phyloP scores from a whole-genome alignment of 805 yeast genomes.

The Komagataella pseudopastoris region DNA sequence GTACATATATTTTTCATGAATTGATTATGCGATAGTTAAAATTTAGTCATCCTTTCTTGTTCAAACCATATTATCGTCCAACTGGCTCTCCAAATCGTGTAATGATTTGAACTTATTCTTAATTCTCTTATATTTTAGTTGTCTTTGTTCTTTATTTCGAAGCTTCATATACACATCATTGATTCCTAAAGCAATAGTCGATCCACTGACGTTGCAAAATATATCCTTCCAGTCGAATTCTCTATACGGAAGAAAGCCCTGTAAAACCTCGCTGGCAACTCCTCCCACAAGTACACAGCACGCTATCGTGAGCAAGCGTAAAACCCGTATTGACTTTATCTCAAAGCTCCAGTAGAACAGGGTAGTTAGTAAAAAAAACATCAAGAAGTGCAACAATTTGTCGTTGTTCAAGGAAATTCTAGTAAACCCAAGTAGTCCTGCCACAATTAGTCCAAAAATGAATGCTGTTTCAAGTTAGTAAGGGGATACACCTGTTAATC shows the following conservation, averaged over 20 bases:
- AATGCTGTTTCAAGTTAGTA: slow-evolving; percentile 7
- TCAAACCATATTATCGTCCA: background rate
- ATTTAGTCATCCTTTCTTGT: background rate
- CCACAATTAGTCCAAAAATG: slow-evolving; percentile 7
- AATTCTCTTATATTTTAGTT: background rate
- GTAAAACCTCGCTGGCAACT: slow-evolving; percentile 34
- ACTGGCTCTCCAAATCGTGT: slow-evolving; percentile 1
- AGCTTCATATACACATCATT: slow-evolving; percentile 1
- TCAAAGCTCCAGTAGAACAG: slow-evolving; percentile 35
- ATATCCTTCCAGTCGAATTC: slow-evolving; percentile 30
- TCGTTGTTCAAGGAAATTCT: slow-evolving; percentile 31
- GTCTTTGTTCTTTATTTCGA: background rate
- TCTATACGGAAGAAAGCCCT: slow-evolving; percentile 26
- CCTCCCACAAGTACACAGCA: slow-evolving; percentile 30
- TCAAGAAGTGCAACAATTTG: slow-evolving; percentile 30
- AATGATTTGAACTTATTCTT: background rate
- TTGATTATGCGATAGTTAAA: background rate
- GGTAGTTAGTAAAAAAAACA: slow-evolving; percentile 29
- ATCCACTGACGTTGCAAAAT: slow-evolving; percentile 2
- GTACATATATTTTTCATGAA: background rate
- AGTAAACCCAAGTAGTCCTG: slow-evolving; percentile 36
- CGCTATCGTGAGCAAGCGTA: slow-evolving; percentile 20
- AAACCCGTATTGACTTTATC: slow-evolving; percentile 15
- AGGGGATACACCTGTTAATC: too few relatives aligned
- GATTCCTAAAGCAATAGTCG: background rate